Conservation (phyloP, 257 asterid species). For the Dorcoceras hygrometricum region DNA sequence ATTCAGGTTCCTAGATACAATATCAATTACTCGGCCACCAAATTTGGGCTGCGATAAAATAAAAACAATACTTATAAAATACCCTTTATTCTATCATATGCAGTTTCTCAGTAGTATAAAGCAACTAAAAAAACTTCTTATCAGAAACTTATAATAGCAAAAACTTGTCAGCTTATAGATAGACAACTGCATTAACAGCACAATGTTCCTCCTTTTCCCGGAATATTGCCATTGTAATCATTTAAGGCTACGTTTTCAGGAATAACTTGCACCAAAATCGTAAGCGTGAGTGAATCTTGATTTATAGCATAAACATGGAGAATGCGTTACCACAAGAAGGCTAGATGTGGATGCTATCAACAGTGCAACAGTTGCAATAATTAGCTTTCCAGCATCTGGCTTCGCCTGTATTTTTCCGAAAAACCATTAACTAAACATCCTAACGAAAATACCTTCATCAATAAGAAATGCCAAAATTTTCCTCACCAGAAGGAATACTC, state of each 20-base stretch:
- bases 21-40: constrained; percentile 50
- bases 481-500: constrained; percentile 44
- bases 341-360: constrained; percentile 47
- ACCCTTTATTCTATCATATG: neutral
- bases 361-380: constrained; percentile 43
- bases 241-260: too few relatives aligned
- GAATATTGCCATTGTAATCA: too few relatives aligned
- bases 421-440: neutral
- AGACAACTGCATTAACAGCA: neutral
- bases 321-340: constrained; percentile 32
- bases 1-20: constrained; percentile 36
- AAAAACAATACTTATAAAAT: constrained; percentile 16
- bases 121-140: neutral
- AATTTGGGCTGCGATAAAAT: constrained; percentile 38
- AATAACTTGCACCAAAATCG: too few relatives aligned
- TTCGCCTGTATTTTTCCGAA: constrained; percentile 35
- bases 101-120: neutral
- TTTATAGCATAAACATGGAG: neutral
- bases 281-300: neutral
- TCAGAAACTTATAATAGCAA: neutral
- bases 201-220: neutral
- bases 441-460: neutral
- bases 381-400: constrained; percentile 47
- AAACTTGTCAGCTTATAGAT: neutral
- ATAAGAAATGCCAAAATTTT: neutral